Conservation (phyloP, 805 yeast genomes). For the Metschnikowia continentalis region DNA sequence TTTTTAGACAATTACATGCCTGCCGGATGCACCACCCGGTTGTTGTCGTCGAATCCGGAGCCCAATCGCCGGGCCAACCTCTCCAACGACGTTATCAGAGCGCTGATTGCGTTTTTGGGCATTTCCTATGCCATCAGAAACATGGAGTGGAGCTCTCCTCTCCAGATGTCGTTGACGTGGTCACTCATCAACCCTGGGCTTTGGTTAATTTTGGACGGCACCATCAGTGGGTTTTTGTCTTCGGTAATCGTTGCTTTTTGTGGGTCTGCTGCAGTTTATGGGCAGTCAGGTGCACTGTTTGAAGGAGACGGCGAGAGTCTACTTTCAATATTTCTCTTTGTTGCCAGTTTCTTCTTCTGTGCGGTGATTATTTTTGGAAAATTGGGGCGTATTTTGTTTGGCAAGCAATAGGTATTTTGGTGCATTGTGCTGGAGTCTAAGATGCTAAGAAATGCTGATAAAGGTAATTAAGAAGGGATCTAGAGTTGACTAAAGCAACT, state of each 20-base stretch:
- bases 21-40: constrained; percentile 23
- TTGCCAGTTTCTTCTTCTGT: constrained; percentile 62
- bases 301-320: constrained; percentile 22
- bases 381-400: constrained; percentile 54
- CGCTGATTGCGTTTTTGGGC: constrained; percentile 63
- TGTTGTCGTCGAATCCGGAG: constrained; percentile 38
- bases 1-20: constrained; percentile 34
- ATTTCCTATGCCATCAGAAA: constrained; percentile 66
- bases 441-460: too few species aligned
- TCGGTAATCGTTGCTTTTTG: constrained; percentile 28
- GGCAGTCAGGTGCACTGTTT: constrained; percentile 23
- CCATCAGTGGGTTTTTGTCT: constrained; percentile 48
- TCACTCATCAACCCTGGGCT: constrained; percentile 57
- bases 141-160: constrained; percentile 62
- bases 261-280: constrained; percentile 30
- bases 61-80: constrained; percentile 28
- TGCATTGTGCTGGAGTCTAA: too few species aligned
- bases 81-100: constrained; percentile 35
- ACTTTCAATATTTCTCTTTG: constrained; percentile 48
- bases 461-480: too few species aligned
- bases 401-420: constrained; percentile 5
- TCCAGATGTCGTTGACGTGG: constrained; percentile 65
- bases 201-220: constrained; percentile 64
- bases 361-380: constrained; percentile 67
- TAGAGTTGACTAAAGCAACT: too few species aligned